Conservation (phyloP, 2,329 filamentous ascomycete genomes). For the Aspergillaceae sp. region DNA sequence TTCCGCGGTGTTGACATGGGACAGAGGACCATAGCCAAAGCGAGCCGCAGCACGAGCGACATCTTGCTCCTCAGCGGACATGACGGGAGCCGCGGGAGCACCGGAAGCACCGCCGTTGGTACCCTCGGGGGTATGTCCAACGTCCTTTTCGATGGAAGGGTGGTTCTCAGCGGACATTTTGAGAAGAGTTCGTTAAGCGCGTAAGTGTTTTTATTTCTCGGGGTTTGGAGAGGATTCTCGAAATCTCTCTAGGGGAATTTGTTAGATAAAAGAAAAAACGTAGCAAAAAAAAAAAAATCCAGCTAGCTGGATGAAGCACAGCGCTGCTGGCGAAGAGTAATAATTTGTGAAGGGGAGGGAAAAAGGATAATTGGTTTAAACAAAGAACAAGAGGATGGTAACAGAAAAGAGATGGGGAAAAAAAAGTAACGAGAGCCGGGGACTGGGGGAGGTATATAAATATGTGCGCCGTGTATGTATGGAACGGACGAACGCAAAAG, state of each 20-base stretch:
- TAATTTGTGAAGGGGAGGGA: not conserved
- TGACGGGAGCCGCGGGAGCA: conserved; percentile 18
- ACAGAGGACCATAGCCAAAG: conserved; percentile 45
- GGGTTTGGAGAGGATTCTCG: not conserved
- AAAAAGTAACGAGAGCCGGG: not conserved
- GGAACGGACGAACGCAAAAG: not conserved
- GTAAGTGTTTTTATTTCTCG: not conserved
- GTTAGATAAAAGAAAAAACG: too few relatives aligned
- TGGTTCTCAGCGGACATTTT: conserved; percentile 21
- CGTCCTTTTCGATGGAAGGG: conserved; percentile 23
- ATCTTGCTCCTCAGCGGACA: conserved; percentile 39
- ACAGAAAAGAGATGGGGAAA: conserved; percentile 3
- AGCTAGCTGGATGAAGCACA: conserved; percentile 24
- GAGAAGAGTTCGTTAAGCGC: not conserved
- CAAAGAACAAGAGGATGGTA: conserved; percentile 3
- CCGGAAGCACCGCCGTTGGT: not conserved
- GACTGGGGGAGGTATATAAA: too few relatives aligned
- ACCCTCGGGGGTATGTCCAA: conserved; percentile 7
- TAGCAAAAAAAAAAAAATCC: conserved; percentile 6
- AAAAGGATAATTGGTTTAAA: conserved; percentile 1
- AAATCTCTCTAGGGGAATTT: not conserved
- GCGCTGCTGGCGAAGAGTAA: conserved; percentile 16
- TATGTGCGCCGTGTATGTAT: not conserved
- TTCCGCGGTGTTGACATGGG: conserved; percentile 39
- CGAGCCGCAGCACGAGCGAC: conserved; percentile 37